Percentiles rank a stretch among this genome's conserved stretches.
phyloP scores from a whole-genome alignment of 192 early-diverging fungal genomes.

The Linnemannia elongata region DNA sequence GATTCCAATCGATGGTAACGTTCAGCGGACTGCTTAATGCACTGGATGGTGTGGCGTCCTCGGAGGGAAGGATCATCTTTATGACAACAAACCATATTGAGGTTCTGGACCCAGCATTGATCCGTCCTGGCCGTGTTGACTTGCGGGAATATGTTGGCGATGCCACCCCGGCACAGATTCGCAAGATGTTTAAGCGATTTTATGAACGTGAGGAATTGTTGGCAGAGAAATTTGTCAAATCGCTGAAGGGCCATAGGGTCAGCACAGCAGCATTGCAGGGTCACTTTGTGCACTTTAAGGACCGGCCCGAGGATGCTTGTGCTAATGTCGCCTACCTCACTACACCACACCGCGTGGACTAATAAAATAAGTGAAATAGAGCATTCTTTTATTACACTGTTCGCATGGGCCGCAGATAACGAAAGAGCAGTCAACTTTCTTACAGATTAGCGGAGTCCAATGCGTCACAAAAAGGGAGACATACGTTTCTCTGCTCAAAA shows the following conservation, averaged over 20 bases:
- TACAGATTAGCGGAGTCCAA: neutral
- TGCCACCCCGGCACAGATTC: constrained; percentile 76
- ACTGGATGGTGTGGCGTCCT: constrained; percentile 88
- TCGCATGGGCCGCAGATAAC: neutral
- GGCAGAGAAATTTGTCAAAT: constrained; percentile 80
- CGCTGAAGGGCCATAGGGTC: constrained; percentile 64
- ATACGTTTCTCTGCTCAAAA: neutral
- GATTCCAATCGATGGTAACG: constrained; percentile 84
- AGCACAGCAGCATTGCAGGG: constrained; percentile 95
- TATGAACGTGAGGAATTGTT: constrained; percentile 70
- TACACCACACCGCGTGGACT: constrained; percentile 12
- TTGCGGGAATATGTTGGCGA: constrained; percentile 81
- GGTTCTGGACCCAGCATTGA: constrained; percentile 80
- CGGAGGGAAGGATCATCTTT: constrained; percentile 90
- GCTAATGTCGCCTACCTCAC: constrained; percentile 54
- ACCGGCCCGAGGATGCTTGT: constrained; percentile 80
- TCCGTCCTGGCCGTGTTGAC: constrained; percentile 87
- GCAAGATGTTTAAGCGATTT: constrained; percentile 85
- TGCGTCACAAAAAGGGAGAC: neutral
- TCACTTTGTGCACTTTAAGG: constrained; percentile 93
- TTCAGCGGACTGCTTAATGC: constrained; percentile 92
- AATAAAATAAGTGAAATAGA: neutral
- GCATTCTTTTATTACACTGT: neutral
- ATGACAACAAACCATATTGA: constrained; percentile 94
- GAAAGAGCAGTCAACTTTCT: neutral